phyloP scores from a whole-genome alignment of 352 stramenopile genomes.

The Pythium brassicae region DNA sequence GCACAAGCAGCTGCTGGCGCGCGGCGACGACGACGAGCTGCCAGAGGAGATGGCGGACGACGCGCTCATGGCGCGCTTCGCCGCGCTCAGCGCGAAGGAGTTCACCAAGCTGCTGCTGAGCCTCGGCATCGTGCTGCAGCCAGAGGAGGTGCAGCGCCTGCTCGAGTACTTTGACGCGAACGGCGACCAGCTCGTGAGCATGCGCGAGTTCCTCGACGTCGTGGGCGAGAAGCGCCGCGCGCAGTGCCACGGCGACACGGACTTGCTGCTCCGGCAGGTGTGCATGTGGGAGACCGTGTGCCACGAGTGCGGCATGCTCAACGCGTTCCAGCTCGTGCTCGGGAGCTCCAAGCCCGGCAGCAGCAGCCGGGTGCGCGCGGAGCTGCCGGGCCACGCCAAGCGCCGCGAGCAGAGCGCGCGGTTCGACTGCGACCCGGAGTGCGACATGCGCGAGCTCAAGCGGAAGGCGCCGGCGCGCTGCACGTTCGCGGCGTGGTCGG shows the following conservation, averaged over 20 bases:
- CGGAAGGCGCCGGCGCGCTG: constrained; percentile 48
- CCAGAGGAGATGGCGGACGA: constrained; percentile 58
- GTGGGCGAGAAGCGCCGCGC: constrained; percentile 61
- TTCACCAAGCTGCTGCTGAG: constrained; percentile 53
- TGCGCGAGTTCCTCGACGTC: constrained; percentile 82
- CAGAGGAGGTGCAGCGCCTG: constrained; percentile 73
- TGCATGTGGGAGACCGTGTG: constrained; percentile 92
- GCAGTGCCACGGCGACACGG: constrained; percentile 73
- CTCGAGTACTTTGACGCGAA: constrained; percentile 87
- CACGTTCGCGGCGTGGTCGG: constrained; percentile 55
- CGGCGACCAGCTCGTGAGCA: constrained; percentile 54
- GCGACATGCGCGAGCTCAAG: constrained; percentile 64
- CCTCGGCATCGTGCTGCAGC: constrained; percentile 78
- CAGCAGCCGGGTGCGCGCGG: constrained; percentile 43
- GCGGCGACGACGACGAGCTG: constrained; percentile 46
- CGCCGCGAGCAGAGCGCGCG: constrained; percentile 45
- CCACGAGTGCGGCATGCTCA: constrained; percentile 88
- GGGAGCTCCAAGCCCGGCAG: constrained; percentile 33
- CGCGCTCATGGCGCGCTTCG: constrained; percentile 59
- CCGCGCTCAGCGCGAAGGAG: constrained; percentile 40
- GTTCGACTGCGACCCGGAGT: constrained; percentile 56
- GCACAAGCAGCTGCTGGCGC: constrained; percentile 50
- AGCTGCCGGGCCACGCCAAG: constrained; percentile 63
- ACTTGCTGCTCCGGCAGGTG: constrained; percentile 68
- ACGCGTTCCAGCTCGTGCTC: constrained; percentile 83